A percentile compares a stretch with the other conserved stretches of the same genome.
Evolutionary conservation across 192 early-diverging fungal species (phyloP).

Genomic region (Linderina pennispora): DNA sequence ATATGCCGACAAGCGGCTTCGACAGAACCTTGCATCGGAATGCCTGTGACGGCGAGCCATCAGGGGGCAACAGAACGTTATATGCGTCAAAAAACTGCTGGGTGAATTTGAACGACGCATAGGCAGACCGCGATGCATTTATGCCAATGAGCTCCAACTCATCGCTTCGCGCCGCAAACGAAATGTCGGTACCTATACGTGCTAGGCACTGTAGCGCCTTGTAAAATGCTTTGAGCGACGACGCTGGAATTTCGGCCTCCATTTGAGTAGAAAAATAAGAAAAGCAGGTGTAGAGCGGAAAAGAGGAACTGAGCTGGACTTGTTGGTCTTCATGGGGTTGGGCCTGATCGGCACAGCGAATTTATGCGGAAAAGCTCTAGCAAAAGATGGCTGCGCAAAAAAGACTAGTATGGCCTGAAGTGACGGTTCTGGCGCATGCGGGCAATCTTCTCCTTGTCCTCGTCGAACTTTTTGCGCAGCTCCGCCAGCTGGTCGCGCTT

Average conservation of each 20-base stretch:
- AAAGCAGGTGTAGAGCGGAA: not conserved
- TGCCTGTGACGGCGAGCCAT: constrained; percentile 6
- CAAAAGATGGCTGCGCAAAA: not conserved
- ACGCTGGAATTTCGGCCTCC: constrained; percentile 42
- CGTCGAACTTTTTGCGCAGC: constrained; percentile 86
- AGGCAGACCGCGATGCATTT: constrained; percentile 64
- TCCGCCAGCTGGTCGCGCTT: constrained; percentile 86
- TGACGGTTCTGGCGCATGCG: constrained; percentile 68
- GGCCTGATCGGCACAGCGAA: too few species aligned
- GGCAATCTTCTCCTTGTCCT: constrained; percentile 82
- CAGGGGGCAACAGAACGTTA: constrained; percentile 16
- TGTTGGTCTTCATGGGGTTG: too few species aligned
- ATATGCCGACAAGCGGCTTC: constrained; percentile 36
- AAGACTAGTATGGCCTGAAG: constrained; percentile 85
- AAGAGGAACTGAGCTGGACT: too few species aligned
- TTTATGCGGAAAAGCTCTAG: too few species aligned
- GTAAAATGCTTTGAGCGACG: constrained; percentile 47
- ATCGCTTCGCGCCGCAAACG: constrained; percentile 50
- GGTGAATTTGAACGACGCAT: constrained; percentile 51
- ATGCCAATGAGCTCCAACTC: constrained; percentile 53
- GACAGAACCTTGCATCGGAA: constrained; percentile 38
- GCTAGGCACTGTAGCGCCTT: constrained; percentile 52
- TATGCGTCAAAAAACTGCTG: constrained; percentile 64
- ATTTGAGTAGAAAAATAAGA: constrained; percentile 6
- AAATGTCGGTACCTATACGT: constrained; percentile 59